Evolutionary conservation across 768 basidiomycete species (phyloP).

Genomic region (Rhizopogon vesiculosus): DNA sequence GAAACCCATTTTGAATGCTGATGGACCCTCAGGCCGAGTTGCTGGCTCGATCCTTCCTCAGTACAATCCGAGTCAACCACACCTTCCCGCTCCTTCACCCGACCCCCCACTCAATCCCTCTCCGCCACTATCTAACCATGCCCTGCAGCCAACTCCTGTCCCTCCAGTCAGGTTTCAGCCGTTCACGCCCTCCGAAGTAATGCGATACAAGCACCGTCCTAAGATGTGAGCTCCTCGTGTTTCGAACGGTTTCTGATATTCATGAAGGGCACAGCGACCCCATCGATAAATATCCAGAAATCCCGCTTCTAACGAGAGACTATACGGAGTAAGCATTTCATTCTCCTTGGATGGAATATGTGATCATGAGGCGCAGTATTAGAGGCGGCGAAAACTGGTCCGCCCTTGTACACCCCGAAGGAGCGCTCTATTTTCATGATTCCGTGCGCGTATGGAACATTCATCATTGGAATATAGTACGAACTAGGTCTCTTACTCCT

Average conservation of each 20-base stretch:
- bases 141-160: neutral
- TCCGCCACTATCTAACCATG: neutral
- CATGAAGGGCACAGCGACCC: neutral
- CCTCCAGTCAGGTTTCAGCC: neutral
- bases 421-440: conserved; percentile 48
- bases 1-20: neutral
- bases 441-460: conserved; percentile 28
- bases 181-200: neutral
- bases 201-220: neutral
- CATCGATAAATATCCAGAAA: too few species aligned
- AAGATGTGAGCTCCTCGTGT: neutral
- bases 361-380: neutral
- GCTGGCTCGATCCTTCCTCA: neutral
- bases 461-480: neutral
- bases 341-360: neutral
- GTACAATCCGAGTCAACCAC: too few species aligned
- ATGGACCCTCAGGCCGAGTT: too few species aligned
- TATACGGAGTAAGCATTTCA: too few species aligned
- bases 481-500: neutral
- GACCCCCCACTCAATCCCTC: too few species aligned
- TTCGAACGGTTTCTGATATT: neutral
- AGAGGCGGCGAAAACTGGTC: conserved; percentile 26
- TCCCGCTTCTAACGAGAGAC: neutral
- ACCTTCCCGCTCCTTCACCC: too few species aligned
- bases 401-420: conserved; percentile 47